Evolutionary conservation across 257 asterid genomes (phyloP).

Genomic region (Jaltomata sinuosa): DNA sequence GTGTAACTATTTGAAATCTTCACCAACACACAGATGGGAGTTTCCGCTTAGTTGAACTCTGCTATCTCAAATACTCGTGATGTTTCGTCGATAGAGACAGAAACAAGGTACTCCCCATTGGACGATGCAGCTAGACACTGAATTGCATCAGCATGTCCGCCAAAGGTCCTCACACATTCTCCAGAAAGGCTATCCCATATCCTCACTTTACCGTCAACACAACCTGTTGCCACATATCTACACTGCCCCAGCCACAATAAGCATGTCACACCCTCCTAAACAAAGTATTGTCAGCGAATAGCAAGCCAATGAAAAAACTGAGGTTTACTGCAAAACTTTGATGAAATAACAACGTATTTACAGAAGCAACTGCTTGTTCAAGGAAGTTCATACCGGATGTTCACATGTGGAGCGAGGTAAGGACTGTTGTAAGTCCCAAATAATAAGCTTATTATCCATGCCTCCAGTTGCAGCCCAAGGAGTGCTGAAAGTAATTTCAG

Average conservation of each 20-base stretch:
- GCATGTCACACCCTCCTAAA: conserved; percentile 64
- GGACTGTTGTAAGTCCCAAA: conserved; percentile 70
- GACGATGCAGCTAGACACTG: conserved; percentile 54
- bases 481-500: conserved; percentile 33
- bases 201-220: conserved; percentile 65
- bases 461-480: conserved; percentile 84
- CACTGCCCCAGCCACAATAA: conserved; percentile 59
- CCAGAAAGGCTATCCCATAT: conserved; percentile 89
- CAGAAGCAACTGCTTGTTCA: background rate
- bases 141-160: conserved; percentile 61
- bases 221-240: conserved; percentile 59
- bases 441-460: conserved; percentile 73
- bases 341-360: background rate
- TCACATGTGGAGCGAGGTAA: conserved; percentile 74
- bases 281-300: background rate
- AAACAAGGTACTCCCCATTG: conserved; percentile 49
- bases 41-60: conserved; percentile 33
- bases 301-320: background rate
- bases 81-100: conserved; percentile 66
- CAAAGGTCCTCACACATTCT: conserved; percentile 38
- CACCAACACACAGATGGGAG: background rate
- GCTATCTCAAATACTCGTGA: conserved; percentile 78
- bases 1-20: background rate
- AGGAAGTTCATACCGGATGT: conserved; percentile 43
- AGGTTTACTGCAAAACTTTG: background rate